Base-by-base conservation (phyloP, 176 grass and related monocot species). In the Ananas comosus region DNA sequence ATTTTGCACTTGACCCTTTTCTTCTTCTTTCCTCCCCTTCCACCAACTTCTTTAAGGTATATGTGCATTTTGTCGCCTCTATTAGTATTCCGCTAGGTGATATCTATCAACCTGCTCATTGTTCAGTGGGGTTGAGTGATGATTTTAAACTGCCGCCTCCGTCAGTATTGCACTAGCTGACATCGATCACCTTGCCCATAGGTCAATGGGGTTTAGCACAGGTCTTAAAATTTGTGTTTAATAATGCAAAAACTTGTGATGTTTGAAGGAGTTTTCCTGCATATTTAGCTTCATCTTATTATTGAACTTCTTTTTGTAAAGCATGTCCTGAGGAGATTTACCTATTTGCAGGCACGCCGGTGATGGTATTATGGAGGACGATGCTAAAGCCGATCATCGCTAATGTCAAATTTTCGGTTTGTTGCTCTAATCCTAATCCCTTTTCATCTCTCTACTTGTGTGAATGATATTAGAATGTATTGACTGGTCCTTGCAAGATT, bases 301-400 rank as follows among this genome's bases (percentile, higher is more conserved):
- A 24, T 76, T 21, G 12, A 25, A 7, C 14, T 56, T 25, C 53
- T 11, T 57, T 25, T 63, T 61, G 51, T 25, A 51, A 57, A 11
- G 47, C n/a, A 56, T 78, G 49, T 14, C 56, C 16, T 22, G 56
- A 61, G 16, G 13, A 22, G 33, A 5, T 66, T 76, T 66, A n/a
- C 33, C 49, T 67, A 12, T 21, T 16, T 61, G 63, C 59, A 85
- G 82, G 77, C 77, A 85, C 75, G 76, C 76, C 8, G 77, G 76
- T 47, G 82, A 85, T 12, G 82, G 77, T 50, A 85, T 79, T 50
- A 83, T 79, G 69, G 81, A 85, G 66, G 76, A 72, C 14, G 82
- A 85, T 61, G 59, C 71, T 17, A 80, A 64, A 48, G 51, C 58
- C 49, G 76, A 85, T 54, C 82, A 67, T 56, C 72, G 77, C 70